Percentiles rank a stretch among this genome's conserved stretches.
phyloP scores from a whole-genome alignment of 176 grass and related monocot genomes.

The Eleusine coracana region DNA sequence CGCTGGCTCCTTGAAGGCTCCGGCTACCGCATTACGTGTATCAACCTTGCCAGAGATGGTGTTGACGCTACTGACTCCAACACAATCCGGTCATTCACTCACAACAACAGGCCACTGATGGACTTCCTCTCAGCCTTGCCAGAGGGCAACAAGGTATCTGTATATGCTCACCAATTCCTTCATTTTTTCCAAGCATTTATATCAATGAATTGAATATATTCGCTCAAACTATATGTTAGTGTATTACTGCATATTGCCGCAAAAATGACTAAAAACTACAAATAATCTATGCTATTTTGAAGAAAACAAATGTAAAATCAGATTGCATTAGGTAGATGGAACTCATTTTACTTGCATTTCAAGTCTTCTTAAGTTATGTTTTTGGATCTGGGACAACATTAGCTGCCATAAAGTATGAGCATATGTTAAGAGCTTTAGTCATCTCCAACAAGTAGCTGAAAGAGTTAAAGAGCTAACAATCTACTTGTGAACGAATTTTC shows the following conservation, averaged over 20 bases:
- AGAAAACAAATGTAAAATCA: neutral
- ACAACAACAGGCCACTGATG: slow-evolving; percentile 61
- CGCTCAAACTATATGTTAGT: neutral
- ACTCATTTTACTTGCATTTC: neutral
- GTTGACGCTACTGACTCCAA: slow-evolving; percentile 54
- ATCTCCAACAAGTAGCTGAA: neutral
- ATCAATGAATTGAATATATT: neutral
- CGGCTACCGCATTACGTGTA: slow-evolving; percentile 52
- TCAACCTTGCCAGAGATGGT: slow-evolving; percentile 56
- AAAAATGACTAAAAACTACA: neutral
- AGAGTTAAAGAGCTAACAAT: neutral
- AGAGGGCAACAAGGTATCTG: slow-evolving; percentile 40
- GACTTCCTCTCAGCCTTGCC: slow-evolving; percentile 43
- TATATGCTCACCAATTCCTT: neutral
- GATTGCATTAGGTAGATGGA: neutral
- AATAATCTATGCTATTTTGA: neutral
- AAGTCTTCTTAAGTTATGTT: neutral
- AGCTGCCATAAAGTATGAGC: neutral
- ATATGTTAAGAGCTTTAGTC: neutral
- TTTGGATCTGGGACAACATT: slow-evolving; percentile 6
- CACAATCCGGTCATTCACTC: slow-evolving; percentile 39
- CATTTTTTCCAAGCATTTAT: neutral
- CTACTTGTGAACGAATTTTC: neutral
- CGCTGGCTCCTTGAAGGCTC: slow-evolving; percentile 51
- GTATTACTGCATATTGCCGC: neutral